Evolutionary conservation across 495 filamentous ascomycete species (phyloP), one percentile per base, ranked within the genome.

Genomic region (Tuber calosporum): DNA sequence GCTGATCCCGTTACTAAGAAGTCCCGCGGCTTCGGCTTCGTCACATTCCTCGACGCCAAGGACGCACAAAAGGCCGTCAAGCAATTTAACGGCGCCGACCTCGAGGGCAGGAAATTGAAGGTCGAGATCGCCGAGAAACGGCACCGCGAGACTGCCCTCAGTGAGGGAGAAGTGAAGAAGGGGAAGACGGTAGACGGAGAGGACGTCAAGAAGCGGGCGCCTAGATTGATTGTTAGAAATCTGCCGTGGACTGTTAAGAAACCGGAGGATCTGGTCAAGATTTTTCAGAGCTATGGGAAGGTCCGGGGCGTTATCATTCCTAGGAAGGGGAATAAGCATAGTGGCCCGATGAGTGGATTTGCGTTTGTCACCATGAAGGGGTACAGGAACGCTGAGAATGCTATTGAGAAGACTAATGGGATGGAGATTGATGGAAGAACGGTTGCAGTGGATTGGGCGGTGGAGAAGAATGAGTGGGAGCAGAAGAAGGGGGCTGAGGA

Each of bases 191-290:
- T 84, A 72, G 83, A 80, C 37, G 66, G 74, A 26, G 87, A 88
- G 72, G 85, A 85, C 43, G 83, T 81, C 17, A 81, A 81, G 69
- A 74, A 77, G 26, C 70, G 80, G 22, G 86, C 91, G 7, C 90
- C 92, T 15, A 94, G 92, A 83, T 84, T 99, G 78, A 99, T 99
- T 83, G 90, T 98, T 38, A 88, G 95, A 70, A 99, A 99, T 82
- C 81, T 99, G 77, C 94, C 95, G 1, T 99, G 95, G 95, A 97
- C 90, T 78, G 90, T 99, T 82, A 96, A 95, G 83, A 87, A 87
- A 13, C 85, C 92, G 0, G 90, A 97, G 68, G 89, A 97, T 79
- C 83, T 99, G 68, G 84, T 87, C 2, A 84, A 86, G 58, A 83
- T 96, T 42, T 98, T 99, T 82, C 85, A 87, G 79, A 91, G 89